phyloP scores from a whole-genome alignment of 306 rosid species.

The Dryas alaskensis region DNA sequence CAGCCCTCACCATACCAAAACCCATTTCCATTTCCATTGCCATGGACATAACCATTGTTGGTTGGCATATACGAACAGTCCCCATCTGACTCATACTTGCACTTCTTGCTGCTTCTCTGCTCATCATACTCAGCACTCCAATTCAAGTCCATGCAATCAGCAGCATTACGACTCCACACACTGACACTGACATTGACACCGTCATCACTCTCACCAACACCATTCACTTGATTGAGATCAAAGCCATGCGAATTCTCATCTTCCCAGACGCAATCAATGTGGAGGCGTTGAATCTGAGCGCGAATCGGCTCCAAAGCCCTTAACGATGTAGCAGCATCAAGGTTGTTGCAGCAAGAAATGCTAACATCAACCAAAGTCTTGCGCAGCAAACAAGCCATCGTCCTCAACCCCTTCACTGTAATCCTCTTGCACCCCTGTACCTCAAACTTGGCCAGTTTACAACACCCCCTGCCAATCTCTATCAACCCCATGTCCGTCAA shows the following conservation, averaged over 20 bases:
- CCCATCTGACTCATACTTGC: constrained; percentile 33
- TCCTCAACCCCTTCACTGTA: constrained; percentile 66
- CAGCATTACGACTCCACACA: constrained; percentile 5
- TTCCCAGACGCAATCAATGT: constrained; percentile 81
- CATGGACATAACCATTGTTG: constrained; percentile 19
- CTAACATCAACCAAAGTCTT: constrained; percentile 57
- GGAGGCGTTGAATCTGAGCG: constrained; percentile 64
- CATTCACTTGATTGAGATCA: constrained; percentile 33
- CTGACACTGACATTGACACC: not conserved
- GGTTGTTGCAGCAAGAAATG: constrained; percentile 68
- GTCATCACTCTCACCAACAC: constrained; percentile 1
- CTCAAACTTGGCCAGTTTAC: constrained; percentile 57
- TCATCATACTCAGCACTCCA: constrained; percentile 38
- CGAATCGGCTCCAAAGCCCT: constrained; percentile 71
- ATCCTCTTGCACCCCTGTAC: constrained; percentile 67
- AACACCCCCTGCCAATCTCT: constrained; percentile 82
- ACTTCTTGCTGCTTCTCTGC: constrained; percentile 49
- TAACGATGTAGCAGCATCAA: constrained; percentile 49
- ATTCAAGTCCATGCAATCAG: constrained; percentile 28
- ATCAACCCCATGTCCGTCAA: constrained; percentile 90
- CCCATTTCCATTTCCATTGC: constrained; percentile 44
- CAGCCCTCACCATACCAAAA: constrained; percentile 44
- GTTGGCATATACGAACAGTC: constrained; percentile 29
- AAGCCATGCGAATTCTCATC: constrained; percentile 21
- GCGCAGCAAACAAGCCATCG: constrained; percentile 56